These are phyloP conservation scores for Peronospora belbahrii DNA, from an alignment of 352 stramenopile species.

Conservation along the genomic window DNA sequence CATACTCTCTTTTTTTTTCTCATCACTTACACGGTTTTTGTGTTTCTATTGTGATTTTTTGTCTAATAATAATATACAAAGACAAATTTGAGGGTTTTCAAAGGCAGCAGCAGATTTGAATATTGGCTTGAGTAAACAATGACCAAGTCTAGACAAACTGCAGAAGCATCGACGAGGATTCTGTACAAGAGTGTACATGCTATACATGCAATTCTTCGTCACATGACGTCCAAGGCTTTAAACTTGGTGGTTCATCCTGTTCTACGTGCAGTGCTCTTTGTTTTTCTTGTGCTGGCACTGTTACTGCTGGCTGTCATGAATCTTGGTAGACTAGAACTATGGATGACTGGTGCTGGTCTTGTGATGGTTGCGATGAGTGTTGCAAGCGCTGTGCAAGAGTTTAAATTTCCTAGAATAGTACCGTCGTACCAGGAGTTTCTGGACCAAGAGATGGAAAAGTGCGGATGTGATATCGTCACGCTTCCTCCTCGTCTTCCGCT, in stretches of 20 bases:
- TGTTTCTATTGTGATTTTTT: too few relatives aligned
- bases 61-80: too few relatives aligned
- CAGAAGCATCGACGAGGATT: constrained; percentile 15
- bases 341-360: constrained; percentile 56
- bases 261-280: constrained; percentile 25
- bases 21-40: too few relatives aligned
- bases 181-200: constrained; percentile 23
- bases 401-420: constrained; percentile 31
- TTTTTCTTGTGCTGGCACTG: constrained; percentile 32
- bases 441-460: constrained; percentile 48
- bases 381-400: constrained; percentile 53
- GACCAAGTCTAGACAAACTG: constrained; percentile 20
- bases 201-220: constrained; percentile 25
- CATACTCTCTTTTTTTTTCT: too few relatives aligned
- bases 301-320: constrained; percentile 39
- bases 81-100: too few relatives aligned
- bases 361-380: constrained; percentile 59
- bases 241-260: constrained; percentile 12
- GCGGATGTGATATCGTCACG: constrained; percentile 34
- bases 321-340: constrained; percentile 50
- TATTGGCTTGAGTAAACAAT: constrained; percentile 18
- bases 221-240: constrained; percentile 17
- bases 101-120: constrained; percentile 9
- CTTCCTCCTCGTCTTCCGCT: constrained; percentile 44
- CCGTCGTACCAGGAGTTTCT: constrained; percentile 52